Conservation (phyloP, 2,329 filamentous ascomycete genomes). For the Penicillium sclerotiorum region DNA sequence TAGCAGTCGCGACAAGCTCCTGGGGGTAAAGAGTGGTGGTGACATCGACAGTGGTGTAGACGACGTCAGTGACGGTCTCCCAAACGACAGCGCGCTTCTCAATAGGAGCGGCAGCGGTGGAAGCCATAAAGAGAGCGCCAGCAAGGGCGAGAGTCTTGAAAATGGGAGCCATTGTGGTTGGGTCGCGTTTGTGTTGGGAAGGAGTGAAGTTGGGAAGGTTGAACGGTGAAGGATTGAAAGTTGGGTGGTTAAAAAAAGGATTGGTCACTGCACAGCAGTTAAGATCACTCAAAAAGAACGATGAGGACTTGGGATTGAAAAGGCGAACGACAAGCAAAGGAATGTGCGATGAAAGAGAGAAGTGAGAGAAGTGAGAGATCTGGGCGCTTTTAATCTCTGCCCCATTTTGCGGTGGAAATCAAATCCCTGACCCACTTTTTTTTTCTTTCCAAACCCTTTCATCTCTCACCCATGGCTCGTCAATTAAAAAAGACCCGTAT, state of each 20-base stretch:
- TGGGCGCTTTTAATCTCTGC: neutral
- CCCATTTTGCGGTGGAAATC: neutral
- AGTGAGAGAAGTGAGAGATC: conserved; percentile 6
- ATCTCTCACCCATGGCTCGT: neutral
- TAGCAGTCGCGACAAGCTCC: conserved; percentile 25
- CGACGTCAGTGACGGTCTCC: conserved; percentile 52
- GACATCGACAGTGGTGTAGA: conserved; percentile 52
- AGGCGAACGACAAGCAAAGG: conserved; percentile 1
- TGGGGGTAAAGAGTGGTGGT: conserved; percentile 51
- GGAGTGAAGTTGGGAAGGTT: conserved; percentile 2
- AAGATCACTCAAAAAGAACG: conserved; percentile 7
- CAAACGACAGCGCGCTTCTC: conserved; percentile 50
- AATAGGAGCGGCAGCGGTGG: conserved; percentile 34
- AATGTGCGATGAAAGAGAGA: conserved; percentile 5
- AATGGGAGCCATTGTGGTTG: conserved; percentile 37
- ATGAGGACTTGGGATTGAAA: conserved; percentile 2
- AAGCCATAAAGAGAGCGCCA: conserved; percentile 37
- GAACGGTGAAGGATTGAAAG: neutral
- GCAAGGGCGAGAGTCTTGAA: conserved; percentile 40
- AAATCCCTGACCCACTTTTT: conserved; percentile 1
- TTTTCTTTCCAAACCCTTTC: neutral
- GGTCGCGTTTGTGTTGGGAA: neutral
- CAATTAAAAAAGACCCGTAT: no score
- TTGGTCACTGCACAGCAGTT: conserved; percentile 30
- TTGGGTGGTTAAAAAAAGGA: conserved; percentile 12